Base-by-base conservation (phyloP, 345 rosid genomes). In the Nasturtium officinale region DNA sequence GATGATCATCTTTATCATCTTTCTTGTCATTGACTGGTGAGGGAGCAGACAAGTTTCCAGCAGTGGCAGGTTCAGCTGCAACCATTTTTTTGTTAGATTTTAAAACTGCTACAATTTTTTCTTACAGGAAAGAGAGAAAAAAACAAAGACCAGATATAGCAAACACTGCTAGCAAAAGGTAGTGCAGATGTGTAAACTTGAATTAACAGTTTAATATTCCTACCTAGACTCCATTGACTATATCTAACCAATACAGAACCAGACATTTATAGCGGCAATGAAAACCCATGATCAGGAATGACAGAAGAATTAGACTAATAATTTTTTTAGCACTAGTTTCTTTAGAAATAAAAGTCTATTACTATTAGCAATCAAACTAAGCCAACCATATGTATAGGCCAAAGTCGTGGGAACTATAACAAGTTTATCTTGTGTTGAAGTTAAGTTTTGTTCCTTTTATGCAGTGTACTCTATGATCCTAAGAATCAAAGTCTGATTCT, bases 1-100 rank as follows among this genome's bases (percentile, higher is more conserved):
- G 88, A 77, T 91, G 85, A 7, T 88, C 96, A 45, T 88, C 90
- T 32, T 28, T 88, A 30, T 87, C 97, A 1, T 81, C 81, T 50
- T 81, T 82, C 81, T 81, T 83, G 3, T 67, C 85, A 13, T 9
- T 32, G 40, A 52, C 81, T 17, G 85, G 86, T 23, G 86, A 83
- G 59, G 48, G 12, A 7, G 50, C 48, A 9, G 84, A 46, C n/a
- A 61, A 16, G 62, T 78, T 79, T 66, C 69, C 63, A 58, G 55
- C 80, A n/a, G 72, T 65, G 35, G 65, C 13, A 28, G 82, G 85
- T 77, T 69, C 72, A 65, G 65, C 86, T 57, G 78, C 61, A 57
- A 72, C 67, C 76, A 77, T 78, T 74, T 82, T 46, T 64, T 28
- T 26, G 28, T 75, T 54, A 67, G 73, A 40, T 30, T 9, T 32